A percentile compares a stretch with the other conserved stretches of the same genome.
Conservation (phyloP, 176 grass and related monocot genomes). For the Lolium perenne region DNA sequence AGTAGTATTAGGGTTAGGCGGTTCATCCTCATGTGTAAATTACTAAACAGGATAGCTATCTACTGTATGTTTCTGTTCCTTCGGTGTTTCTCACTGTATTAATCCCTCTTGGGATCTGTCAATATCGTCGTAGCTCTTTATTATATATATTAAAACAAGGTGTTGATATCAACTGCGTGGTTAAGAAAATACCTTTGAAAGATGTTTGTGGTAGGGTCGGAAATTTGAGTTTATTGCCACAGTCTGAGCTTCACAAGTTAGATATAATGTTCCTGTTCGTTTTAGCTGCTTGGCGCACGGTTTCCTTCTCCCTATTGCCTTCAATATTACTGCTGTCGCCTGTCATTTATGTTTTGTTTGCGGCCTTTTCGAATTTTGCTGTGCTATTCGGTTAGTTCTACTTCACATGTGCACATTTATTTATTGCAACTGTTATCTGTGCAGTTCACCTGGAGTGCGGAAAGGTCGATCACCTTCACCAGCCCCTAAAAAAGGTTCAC, state of each 20-base stretch:
- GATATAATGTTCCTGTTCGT: not conserved
- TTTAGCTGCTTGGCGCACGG: not conserved
- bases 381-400: not conserved
- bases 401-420: conserved; percentile 27
- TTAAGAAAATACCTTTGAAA: not conserved
- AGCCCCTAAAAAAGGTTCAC: conserved; percentile 71
- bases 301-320: not conserved
- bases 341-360: not conserved
- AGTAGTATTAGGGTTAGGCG: not conserved
- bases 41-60: not conserved
- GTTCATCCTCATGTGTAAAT: not conserved
- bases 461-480: conserved; percentile 72
- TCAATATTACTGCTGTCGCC: not conserved
- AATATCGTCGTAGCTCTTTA: too few relatives aligned
- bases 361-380: not conserved
- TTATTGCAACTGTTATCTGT: conserved; percentile 12
- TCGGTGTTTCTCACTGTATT: not conserved
- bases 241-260: not conserved
- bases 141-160: too few relatives aligned
- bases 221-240: not conserved
- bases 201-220: not conserved
- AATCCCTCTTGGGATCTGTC: not conserved
- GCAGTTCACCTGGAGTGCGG: conserved; percentile 66
- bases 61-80: not conserved
- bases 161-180: too few relatives aligned